Base-by-base conservation (phyloP, 176 grass and related monocot genomes). In the Coix lacrymajobi region DNA sequence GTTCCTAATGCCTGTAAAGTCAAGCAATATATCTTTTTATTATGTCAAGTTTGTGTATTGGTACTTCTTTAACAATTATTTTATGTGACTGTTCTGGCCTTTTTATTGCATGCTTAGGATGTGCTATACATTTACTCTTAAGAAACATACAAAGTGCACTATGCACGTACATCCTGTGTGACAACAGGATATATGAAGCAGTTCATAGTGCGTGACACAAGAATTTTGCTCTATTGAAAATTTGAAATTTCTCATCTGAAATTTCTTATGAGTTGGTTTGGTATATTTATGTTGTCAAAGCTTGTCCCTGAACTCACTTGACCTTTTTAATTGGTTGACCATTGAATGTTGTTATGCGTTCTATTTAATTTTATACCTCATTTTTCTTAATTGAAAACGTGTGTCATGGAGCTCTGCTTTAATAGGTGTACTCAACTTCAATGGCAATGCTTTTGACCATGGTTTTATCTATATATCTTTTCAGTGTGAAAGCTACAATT, bases 381-480 rank as follows among this genome's bases (percentile, higher is more conserved):
- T 58, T 62, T 25, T 64, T 49, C 48, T 76, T 16, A 16, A 43
- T 17, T 77, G 65, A 58, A 70, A 62, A 4, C 4, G 44, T n/a
- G n/a, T 58, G 82, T 70, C 61, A n/a, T 62, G 32, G 45, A 77
- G 73, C 45, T 89, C 36, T 69, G n/a, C 69, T 86, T 76, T 15
- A 71, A 62, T 86, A 94, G 95, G 95, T 99, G 6, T 99, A 99
- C 83, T 92, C 96, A 83, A 99, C 96, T 73, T 98, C 95, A 73
- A 98, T 98, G 95, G 95, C 95, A 22, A 95, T 98, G 95, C 82
- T 98, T 68, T 86, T 98, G 49, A 98, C 95, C 13, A 94, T 94
- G 88, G 79, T 98, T 72, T 79, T 95, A 63, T 95, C 95, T 43
- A 79, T 92, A 91, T 98, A 86, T 71, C 87, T 98, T 83, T 98